These are phyloP conservation scores for Begonia masoniana DNA, from an alignment of 306 rosid species.

Conservation along the genomic window DNA sequence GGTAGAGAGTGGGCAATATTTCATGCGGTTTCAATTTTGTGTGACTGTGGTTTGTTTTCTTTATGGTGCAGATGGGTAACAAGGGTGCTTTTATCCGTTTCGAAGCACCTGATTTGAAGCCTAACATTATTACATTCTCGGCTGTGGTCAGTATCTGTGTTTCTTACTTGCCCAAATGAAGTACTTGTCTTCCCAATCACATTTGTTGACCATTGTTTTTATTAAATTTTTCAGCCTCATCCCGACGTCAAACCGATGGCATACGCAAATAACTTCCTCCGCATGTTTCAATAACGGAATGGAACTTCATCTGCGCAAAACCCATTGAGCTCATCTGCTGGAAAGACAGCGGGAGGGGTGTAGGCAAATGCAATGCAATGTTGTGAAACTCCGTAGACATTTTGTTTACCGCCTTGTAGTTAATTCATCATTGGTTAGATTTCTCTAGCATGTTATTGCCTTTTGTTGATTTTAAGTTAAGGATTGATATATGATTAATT, in stretches of 20 bases:
- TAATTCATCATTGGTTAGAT: no score
- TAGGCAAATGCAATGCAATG: no score
- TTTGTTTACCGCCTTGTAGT: no score
- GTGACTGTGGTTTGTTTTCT: slow-evolving; percentile 1
- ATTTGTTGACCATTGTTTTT: not conserved
- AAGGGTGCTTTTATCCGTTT: slow-evolving; percentile 98
- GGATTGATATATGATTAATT: no score
- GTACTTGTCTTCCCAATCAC: not conserved
- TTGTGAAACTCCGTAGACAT: no score
- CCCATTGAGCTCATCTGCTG: no score
- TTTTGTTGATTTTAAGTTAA: no score
- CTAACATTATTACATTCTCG: slow-evolving; percentile 72
- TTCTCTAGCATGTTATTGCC: no score
- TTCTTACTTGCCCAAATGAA: slow-evolving; percentile 2
- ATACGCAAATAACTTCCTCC: slow-evolving; percentile 89
- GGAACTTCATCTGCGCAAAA: slow-evolving; percentile 9
- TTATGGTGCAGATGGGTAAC: slow-evolving; percentile 84
- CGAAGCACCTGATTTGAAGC: slow-evolving; percentile 81
- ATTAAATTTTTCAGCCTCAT: slow-evolving; percentile 62
- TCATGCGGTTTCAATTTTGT: not conserved
- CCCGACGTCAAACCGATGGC: slow-evolving; percentile 99
- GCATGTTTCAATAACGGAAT: slow-evolving; percentile 51
- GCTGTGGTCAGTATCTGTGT: slow-evolving; percentile 67
- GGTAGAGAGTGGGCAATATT: not conserved
- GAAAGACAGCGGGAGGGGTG: no score